Base-by-base conservation (phyloP, 2,329 filamentous ascomycete genomes). In the Aaosphaeria pasadenensis region DNA sequence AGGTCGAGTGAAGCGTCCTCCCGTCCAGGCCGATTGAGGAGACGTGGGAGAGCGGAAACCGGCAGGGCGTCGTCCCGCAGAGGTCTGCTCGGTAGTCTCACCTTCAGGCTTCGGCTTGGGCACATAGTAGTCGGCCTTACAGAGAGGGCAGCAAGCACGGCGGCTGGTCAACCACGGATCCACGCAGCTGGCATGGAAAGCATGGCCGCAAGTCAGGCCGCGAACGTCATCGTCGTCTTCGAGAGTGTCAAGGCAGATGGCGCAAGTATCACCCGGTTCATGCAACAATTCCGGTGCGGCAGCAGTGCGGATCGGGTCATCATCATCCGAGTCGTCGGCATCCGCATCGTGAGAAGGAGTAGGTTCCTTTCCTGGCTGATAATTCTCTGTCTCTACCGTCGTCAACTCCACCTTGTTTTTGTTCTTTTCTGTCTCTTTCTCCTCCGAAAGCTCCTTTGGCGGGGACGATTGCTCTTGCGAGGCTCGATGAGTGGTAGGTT, bases 161-260 rank as follows among this genome's bases (percentile, higher is more conserved):
- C 94, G 84, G 64, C 88, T 91, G 7, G 94, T 99, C 54, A 99
- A 76, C 94, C 94, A 99, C 7, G 94, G 94, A 60, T 99, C 94
- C 43, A 99, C 83, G 66, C 94, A 99, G 36, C 87, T 89, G 44
- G 91, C 91, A 69, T 99, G 94, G 81, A 97, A 99, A 46, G 92
- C 91, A 71, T 99, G 94, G n/a, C 94, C 94, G 64, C 94, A 99
- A 4, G 89, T 91, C 52, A 99, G 75, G 2, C 94, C 94, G 58
- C 94, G 89, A 43, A 99, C 86, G 66, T 99, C 92, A 60, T 97
- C 94, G 54, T 96, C 89, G 54, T 97, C 90, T 69, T 99, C 94
- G 13, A 99, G 81, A 0, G 83, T 87, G 65, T 99, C 94, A 56
- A 99, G 87, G 70, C 94, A 99, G 60, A 99, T 97, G 44, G 94